Evolutionary conservation across 2,329 filamentous ascomycete genomes (phyloP).

Genomic region (Exophiala lecanii-corni): DNA sequence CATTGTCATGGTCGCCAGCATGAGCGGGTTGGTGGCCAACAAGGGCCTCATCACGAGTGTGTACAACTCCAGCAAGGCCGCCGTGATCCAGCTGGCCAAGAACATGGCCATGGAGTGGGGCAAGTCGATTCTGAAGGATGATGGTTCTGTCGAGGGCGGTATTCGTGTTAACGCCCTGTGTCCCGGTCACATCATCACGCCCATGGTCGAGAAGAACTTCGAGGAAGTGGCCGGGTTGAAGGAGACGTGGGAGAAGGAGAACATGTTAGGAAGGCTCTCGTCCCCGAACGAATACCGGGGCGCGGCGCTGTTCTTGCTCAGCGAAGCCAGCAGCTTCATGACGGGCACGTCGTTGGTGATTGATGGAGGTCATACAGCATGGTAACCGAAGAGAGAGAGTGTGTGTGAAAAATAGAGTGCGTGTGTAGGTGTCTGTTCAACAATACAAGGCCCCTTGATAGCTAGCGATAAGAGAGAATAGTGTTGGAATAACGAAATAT

Average conservation of each 20-base stretch:
- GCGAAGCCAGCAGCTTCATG: slow-evolving; percentile 51
- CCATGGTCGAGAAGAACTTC: slow-evolving; percentile 7
- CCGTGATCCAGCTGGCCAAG: slow-evolving; percentile 42
- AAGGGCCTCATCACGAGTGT: not conserved
- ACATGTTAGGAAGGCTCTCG: slow-evolving; percentile 73
- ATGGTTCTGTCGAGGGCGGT: slow-evolving; percentile 31
- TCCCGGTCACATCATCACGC: slow-evolving; percentile 30
- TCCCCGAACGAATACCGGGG: slow-evolving; percentile 64
- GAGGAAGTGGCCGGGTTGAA: slow-evolving; percentile 13
- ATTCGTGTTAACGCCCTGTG: slow-evolving; percentile 47
- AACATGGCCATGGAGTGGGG: slow-evolving; percentile 47
- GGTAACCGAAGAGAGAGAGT: no score
- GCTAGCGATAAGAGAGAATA: no score
- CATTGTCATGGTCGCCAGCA: slow-evolving; percentile 59
- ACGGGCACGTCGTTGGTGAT: slow-evolving; percentile 51
- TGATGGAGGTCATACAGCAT: slow-evolving; percentile 15
- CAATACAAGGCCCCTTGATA: no score
- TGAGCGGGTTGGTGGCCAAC: slow-evolving; percentile 59
- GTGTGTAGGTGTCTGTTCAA: no score
- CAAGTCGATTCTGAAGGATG: no score
- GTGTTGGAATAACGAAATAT: no score
- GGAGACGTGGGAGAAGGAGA: slow-evolving; percentile 70
- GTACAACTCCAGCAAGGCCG: slow-evolving; percentile 47
- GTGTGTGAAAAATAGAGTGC: no score
- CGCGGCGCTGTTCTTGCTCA: slow-evolving; percentile 43